A percentile compares a stretch with the other conserved stretches of the same genome.
phyloP scores from a whole-genome alignment of 306 rosid genomes.

The Cicer bijugum region DNA sequence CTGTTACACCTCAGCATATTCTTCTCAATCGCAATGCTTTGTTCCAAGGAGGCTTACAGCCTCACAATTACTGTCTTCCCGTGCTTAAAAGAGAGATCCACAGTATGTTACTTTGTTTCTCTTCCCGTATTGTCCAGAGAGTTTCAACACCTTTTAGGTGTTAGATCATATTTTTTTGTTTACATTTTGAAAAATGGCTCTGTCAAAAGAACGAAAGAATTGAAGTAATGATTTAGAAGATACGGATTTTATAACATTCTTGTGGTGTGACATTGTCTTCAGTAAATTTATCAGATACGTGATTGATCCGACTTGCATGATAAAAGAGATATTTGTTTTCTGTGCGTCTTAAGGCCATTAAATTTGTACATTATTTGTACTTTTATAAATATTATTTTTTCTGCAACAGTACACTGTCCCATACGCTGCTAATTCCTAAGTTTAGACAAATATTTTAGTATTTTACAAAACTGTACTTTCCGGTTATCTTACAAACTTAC shows the following conservation, averaged over 20 bases:
- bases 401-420: background rate
- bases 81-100: constrained; percentile 84
- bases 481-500: constrained; percentile 32
- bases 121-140: background rate
- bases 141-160: constrained; percentile 16
- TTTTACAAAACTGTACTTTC: constrained; percentile 12
- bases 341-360: background rate
- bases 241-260: background rate
- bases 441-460: constrained; percentile 31
- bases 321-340: constrained; percentile 11
- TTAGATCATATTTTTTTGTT: constrained; percentile 8
- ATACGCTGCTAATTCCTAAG: background rate
- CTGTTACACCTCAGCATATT: constrained; percentile 94
- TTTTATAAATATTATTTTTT: background rate
- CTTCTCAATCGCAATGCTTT: constrained; percentile 79
- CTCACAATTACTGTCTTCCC: constrained; percentile 88
- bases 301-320: constrained; percentile 28
- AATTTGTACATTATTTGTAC: background rate
- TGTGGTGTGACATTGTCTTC: background rate
- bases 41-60: constrained; percentile 94
- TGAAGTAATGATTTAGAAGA: constrained; percentile 5
- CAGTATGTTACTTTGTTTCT: constrained; percentile 55
- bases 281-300: constrained; percentile 10
- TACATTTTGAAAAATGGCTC: constrained; percentile 22
- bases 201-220: background rate